These are phyloP conservation scores for Ogataea saltuana DNA, from an alignment of 805 yeast genomes.

Conservation along the genomic window DNA sequence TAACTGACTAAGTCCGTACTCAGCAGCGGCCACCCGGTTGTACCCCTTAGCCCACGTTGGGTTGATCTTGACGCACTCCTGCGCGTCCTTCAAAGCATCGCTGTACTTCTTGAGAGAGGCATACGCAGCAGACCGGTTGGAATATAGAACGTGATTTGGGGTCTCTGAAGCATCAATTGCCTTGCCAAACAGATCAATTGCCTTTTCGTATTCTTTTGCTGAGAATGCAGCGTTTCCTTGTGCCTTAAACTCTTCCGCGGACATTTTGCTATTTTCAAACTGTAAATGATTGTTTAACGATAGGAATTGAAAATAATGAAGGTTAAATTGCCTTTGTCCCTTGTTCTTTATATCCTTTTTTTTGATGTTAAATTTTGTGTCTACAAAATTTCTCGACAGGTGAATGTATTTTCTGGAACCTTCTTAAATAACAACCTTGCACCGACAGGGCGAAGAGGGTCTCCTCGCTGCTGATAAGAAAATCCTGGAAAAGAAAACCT, in stretches of 20 bases:
- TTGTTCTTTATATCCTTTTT: slow-evolving; percentile 3
- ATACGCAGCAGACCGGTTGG: slow-evolving; percentile 91
- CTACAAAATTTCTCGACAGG: no score
- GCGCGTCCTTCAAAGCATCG: slow-evolving; percentile 82
- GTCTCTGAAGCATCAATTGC: slow-evolving; percentile 81
- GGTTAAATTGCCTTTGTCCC: no score
- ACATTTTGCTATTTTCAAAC: slow-evolving; percentile 38
- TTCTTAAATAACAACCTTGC: not conserved
- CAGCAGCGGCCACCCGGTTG: slow-evolving; percentile 91
- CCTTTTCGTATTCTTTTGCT: slow-evolving; percentile 78
- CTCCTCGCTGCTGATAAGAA: not conserved
- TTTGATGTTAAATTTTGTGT: no score
- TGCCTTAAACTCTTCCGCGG: slow-evolving; percentile 79
- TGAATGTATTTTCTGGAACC: not conserved
- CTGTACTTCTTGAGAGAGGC: slow-evolving; percentile 75
- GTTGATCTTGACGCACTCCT: slow-evolving; percentile 76
- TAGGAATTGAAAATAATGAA: no score
- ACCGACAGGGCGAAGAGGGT: not conserved
- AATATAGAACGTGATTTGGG: slow-evolving; percentile 90
- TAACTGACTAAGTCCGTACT: slow-evolving; percentile 78
- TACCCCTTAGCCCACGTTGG: slow-evolving; percentile 95
- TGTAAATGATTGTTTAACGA: no score
- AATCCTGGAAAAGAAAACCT: not conserved
- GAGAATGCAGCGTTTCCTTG: slow-evolving; percentile 93
- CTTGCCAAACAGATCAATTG: slow-evolving; percentile 76